A percentile compares a stretch with the other conserved stretches of the same genome.
These are phyloP conservation scores for Macrophomina pseudophaseolina DNA, from an alignment of 2,329 filamentous ascomycete species.

Conservation along the genomic window DNA sequence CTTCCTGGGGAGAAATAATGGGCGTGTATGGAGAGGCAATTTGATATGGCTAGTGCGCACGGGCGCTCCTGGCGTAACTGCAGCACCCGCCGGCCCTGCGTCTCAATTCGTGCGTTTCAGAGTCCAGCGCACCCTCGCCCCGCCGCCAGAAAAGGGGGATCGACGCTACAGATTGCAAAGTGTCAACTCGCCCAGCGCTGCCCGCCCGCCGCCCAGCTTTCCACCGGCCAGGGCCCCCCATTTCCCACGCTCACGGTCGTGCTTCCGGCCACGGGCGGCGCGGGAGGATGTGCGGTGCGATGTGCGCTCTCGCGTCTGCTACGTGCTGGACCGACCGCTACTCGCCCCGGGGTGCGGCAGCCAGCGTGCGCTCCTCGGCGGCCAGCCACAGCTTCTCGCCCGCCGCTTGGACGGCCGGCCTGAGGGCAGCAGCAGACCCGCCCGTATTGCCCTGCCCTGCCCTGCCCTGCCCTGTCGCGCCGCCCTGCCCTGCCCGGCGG, in stretches of 20 bases:
- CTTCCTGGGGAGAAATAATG: slow-evolving; percentile 25
- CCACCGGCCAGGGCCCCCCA: slow-evolving; percentile 18
- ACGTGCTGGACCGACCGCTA: not conserved
- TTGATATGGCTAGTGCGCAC: slow-evolving; percentile 24
- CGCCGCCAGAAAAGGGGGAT: slow-evolving; percentile 28
- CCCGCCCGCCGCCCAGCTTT: slow-evolving; percentile 11
- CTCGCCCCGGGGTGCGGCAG: slow-evolving; percentile 7
- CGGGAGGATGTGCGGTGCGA: slow-evolving; percentile 23
- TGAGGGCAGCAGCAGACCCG: slow-evolving; percentile 17
- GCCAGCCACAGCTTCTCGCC: slow-evolving; percentile 7
- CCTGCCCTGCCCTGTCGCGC: not conserved
- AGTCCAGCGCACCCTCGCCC: slow-evolving; percentile 23
- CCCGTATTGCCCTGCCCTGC: slow-evolving; percentile 7
- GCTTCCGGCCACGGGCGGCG: slow-evolving; percentile 20
- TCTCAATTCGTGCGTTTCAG: slow-evolving; percentile 26
- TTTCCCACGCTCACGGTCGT: slow-evolving; percentile 11
- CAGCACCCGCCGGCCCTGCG: slow-evolving; percentile 21
- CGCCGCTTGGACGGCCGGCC: slow-evolving; percentile 6
- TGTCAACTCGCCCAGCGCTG: slow-evolving; percentile 23
- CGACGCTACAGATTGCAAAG: slow-evolving; percentile 27
- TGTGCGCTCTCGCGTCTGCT: slow-evolving; percentile 5
- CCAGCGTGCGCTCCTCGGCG: slow-evolving; percentile 4
- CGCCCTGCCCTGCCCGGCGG: not conserved
- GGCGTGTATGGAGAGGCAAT: slow-evolving; percentile 21
- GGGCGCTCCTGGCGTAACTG: slow-evolving; percentile 24